Percentiles rank a stretch among this genome's conserved stretches.
Conservation (phyloP, 1,284 basidiomycete genomes). For the Trametes versicolor region DNA sequence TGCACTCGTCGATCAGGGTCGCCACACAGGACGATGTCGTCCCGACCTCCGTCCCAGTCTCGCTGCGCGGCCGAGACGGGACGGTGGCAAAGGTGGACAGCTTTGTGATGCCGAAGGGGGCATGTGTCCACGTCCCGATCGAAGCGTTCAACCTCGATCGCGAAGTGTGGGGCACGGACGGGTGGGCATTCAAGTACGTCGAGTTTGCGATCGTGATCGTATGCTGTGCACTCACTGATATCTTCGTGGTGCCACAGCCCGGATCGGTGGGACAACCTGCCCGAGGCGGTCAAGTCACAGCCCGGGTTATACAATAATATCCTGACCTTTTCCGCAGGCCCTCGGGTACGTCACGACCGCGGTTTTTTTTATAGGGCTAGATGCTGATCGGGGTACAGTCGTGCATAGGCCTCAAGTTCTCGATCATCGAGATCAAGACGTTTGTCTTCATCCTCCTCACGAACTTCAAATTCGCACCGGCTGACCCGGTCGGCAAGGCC, state of each 20-base stretch:
- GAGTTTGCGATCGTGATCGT: neutral
- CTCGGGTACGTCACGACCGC: constrained; percentile 61
- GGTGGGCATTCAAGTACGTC: constrained; percentile 79
- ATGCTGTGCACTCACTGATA: neutral
- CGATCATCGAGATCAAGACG: constrained; percentile 82
- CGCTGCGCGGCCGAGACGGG: constrained; percentile 54
- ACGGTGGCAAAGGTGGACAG: constrained; percentile 51
- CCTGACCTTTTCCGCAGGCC: constrained; percentile 81
- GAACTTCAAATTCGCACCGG: constrained; percentile 68
- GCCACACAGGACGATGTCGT: constrained; percentile 79
- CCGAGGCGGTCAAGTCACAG: constrained; percentile 64
- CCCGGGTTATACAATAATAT: constrained; percentile 79
- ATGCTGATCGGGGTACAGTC: constrained; percentile 56
- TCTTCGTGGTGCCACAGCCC: constrained; percentile 57
- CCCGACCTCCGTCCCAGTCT: constrained; percentile 74
- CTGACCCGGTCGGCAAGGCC: constrained; percentile 67
- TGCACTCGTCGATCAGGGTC: constrained; percentile 83
- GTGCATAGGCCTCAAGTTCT: constrained; percentile 82
- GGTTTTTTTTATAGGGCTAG: neutral
- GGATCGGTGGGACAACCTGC: constrained; percentile 80
- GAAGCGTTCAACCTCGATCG: constrained; percentile 83
- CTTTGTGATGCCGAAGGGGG: constrained; percentile 71
- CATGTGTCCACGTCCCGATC: constrained; percentile 77
- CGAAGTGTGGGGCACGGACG: constrained; percentile 78
- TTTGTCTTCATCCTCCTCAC: constrained; percentile 76